phyloP scores from a whole-genome alignment of 371 early-diverging fungal genomes.

The Mortierella sp. region DNA sequence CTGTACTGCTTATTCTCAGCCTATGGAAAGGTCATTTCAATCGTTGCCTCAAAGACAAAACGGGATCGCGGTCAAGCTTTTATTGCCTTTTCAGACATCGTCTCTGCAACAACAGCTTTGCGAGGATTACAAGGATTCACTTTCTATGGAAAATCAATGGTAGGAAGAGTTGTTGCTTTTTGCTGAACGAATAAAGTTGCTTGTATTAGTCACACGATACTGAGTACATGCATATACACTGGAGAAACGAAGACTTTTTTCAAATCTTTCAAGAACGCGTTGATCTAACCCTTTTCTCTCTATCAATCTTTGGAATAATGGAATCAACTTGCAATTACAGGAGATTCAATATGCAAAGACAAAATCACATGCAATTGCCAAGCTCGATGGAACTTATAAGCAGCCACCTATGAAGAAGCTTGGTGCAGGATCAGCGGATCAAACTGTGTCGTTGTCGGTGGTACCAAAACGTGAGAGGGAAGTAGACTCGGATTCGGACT shows the following conservation, averaged over 20 bases:
- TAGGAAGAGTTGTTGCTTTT: constrained; percentile 42
- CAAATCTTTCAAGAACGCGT: neutral
- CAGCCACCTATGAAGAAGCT: constrained; percentile 40
- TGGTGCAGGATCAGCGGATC: constrained; percentile 14
- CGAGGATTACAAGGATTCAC: constrained; percentile 82
- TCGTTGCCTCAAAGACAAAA: constrained; percentile 81
- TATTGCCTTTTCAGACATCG: constrained; percentile 85
- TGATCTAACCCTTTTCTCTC: neutral
- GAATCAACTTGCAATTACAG: constrained; percentile 53
- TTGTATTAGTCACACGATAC: too few relatives aligned
- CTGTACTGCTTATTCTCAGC: constrained; percentile 84
- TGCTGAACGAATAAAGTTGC: neutral
- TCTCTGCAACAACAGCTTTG: constrained; percentile 79
- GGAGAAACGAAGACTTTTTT: too few relatives aligned
- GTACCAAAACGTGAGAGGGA: constrained; percentile 45
- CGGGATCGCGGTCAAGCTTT: constrained; percentile 96
- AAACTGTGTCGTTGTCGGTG: neutral
- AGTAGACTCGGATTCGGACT: constrained; percentile 48
- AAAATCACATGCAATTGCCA: constrained; percentile 82
- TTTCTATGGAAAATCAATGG: constrained; percentile 83
- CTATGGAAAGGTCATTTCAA: constrained; percentile 87
- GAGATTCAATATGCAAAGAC: constrained; percentile 82
- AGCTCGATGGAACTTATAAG: constrained; percentile 71
- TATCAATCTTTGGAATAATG: neutral
- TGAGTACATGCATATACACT: neutral